These are phyloP conservation scores for Saccharomycopsis schoenii DNA, from an alignment of 805 yeast genomes.

Conservation along the genomic window DNA sequence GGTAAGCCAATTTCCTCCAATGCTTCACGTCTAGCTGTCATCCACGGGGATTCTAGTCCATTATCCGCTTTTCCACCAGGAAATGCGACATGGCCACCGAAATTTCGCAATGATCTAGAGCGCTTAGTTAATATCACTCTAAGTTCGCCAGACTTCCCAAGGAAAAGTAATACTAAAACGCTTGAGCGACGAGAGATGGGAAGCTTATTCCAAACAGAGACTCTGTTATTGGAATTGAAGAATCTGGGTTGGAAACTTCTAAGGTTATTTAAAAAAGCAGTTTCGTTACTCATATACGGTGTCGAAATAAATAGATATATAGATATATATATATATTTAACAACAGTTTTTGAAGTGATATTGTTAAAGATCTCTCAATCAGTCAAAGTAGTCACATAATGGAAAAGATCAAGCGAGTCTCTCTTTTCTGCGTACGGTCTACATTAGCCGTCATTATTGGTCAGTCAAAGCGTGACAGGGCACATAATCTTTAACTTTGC, in stretches of 20 bases:
- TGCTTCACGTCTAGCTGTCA: constrained; percentile 73
- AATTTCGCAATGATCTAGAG: constrained; percentile 54
- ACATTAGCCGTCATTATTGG: no score
- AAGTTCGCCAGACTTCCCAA: constrained; percentile 65
- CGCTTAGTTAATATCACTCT: constrained; percentile 74
- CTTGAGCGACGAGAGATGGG: constrained; percentile 69
- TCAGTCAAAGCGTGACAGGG: background rate
- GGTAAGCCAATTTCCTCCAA: constrained; percentile 79
- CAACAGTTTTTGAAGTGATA: no score
- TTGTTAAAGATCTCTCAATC: no score
- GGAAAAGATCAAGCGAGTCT: no score
- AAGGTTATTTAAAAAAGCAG: constrained; percentile 2
- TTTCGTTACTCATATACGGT: background rate
- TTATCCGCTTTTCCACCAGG: constrained; percentile 92
- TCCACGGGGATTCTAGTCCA: constrained; percentile 55
- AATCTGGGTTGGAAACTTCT: constrained; percentile 5
- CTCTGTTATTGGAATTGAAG: constrained; percentile 5
- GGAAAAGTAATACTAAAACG: constrained; percentile 64
- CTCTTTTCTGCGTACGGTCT: no score
- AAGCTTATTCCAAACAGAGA: constrained; percentile 52
- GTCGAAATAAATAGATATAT: no score
- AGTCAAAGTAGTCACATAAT: no score
- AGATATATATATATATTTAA: no score
- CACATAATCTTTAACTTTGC: background rate
- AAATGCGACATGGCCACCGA: constrained; percentile 83